Evolutionary conservation across 805 yeast genomes (phyloP).

Genomic region (Yarrowia sp.): DNA sequence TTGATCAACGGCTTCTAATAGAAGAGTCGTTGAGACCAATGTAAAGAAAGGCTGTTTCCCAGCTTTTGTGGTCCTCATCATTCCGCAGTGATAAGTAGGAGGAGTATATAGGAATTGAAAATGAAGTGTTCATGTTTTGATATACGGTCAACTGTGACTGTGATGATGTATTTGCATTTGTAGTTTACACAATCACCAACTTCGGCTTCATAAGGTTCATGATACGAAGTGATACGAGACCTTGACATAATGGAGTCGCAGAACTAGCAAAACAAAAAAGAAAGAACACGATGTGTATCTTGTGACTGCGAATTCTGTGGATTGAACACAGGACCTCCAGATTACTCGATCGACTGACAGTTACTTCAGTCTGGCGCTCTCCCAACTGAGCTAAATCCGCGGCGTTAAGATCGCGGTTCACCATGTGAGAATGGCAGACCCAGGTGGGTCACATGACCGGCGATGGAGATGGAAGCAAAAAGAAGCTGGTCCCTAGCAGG

Average conservation of each 20-base stretch:
- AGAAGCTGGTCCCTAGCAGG: conserved; percentile 49
- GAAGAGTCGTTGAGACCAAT: neutral
- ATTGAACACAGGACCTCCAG: conserved; percentile 9
- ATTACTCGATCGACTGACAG: neutral
- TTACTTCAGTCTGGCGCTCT: conserved; percentile 53
- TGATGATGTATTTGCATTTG: too few species aligned
- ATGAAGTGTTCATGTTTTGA: neutral
- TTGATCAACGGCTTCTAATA: neutral
- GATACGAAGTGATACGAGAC: too few species aligned
- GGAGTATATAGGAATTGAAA: conserved; percentile 4
- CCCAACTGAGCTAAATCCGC: conserved; percentile 51
- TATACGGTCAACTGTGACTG: too few species aligned
- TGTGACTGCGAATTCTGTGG: conserved; percentile 9
- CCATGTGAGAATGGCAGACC: neutral
- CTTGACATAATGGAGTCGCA: too few species aligned
- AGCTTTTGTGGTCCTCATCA: neutral
- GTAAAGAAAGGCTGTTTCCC: neutral
- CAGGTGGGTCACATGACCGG: neutral
- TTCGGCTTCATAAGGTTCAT: too few species aligned
- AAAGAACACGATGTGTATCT: neutral
- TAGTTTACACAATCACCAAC: too few species aligned
- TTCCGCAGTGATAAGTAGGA: neutral
- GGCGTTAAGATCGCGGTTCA: neutral
- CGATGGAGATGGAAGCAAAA: too few species aligned
- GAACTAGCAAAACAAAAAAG: too few species aligned